Base-by-base conservation (phyloP, 257 asterid genomes). In the Solanum corneliomulleri region DNA sequence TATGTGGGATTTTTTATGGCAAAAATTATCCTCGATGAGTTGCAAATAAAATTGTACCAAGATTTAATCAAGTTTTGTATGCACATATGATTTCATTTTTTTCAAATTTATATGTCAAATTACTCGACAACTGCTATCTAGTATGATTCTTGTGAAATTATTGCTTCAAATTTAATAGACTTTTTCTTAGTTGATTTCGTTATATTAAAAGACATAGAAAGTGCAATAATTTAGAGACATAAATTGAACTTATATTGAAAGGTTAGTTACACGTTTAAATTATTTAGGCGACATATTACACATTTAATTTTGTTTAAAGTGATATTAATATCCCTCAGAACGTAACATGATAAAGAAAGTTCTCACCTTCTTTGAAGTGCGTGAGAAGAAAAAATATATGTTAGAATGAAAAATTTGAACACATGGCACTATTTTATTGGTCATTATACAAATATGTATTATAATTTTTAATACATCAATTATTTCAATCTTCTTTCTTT, bases 211-310 rank as follows among this genome's bases (percentile, higher is more conserved):
- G 33, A 5, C 71, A 64, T n/a, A 64, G 12, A 64, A 64, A 25
- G 71, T 64, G 70, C 31, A n/a, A 62, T 62, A 29, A 62, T 62
- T 10, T 33, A n/a, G 3, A 33, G 5, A 33, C 1, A 33, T 33
- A 33, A 33, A 33, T 33, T 33, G 35, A 33, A 3, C 1, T 33
- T 33, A 33, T 33, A 33, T 3, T 33, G 35, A 33, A 33, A 33
- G 0, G 35, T 33, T 33, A 33, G 35, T 33, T 3, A 33, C 35
- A 33, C 5, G 5, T 33, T 33, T 33, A 33, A 33, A 33, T 33
- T 33, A 33, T 3, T 33, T 3, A 1, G 1, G 1, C 1, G 5
- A 33, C 0, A 0, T 33, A 33, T 33, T 33, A 33, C 35, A 33
- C 35, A 33, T 0, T 0, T 33, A 33, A 33, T 33, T 4, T 33